Base-by-base conservation (phyloP, 106 monocot genomes). In the Chionographis japonica region DNA sequence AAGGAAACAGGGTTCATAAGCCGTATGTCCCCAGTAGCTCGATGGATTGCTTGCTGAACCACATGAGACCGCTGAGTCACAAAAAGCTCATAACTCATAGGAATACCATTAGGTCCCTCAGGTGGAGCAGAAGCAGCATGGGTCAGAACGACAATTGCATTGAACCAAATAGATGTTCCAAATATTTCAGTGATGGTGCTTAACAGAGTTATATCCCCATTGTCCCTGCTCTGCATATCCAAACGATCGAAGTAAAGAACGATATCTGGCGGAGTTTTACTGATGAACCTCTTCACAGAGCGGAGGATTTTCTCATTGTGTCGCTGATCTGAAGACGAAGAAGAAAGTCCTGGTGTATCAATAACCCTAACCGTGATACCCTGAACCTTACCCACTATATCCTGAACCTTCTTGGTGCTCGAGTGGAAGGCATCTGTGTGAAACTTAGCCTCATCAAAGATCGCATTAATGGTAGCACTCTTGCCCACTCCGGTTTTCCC, bases 111-210 rank as follows among this genome's bases (percentile, higher is more conserved):
- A 18, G 72, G 77, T 4, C 92, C 97, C 63, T 98, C 97, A 40
- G 97, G 97, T 12, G 92, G 97, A 58, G 97, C 90, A 60, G 92
- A 92, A 60, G 87, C 92, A 75, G 97, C 97, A 93, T 98, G 97
- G 27, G 97, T 98, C 36, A 98, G 62, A 70, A 98, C 92, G 68
- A 98, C 82, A 55, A 98, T 92, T 17, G 97, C 97, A 83, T 98
- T 98, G 58, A 98, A 98, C 97, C 97, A 98, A 68, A 98, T 90
- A 13, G 87, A 85, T 27, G 97, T 18, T 9, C 92, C 92, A 74
- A 98, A 98, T n/a, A 85, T 65, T 69, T 87, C 68, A 11, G 97
- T 93, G 17, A 98, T 90, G 5, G 86, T 79, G 58, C 75, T 75
- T 58, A 98, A 68, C 12, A 98, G 67, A 35, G 89, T 78, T 8